Base-by-base conservation (phyloP, 495 filamentous ascomycete species). In the Lasiosphaeris hirsuta region DNA sequence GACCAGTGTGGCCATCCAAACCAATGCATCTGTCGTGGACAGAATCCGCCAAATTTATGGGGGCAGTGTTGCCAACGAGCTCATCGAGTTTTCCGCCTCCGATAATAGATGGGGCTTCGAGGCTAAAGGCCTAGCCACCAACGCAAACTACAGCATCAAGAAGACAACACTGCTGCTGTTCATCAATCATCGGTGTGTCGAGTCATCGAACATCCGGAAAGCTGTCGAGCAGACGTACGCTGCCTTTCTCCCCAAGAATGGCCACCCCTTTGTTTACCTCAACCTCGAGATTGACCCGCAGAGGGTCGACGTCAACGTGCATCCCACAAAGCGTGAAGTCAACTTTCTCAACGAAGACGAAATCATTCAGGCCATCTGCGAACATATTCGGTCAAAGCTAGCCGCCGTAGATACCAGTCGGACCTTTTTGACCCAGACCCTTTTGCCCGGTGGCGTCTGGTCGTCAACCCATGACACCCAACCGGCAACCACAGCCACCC, bases 321-420 rank as follows among this genome's bases (percentile, higher is more conserved):
- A 99, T 68, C 95, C 95, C 4, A 97, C 95, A 2, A 99, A 99
- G 69, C 82, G 93, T 49, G 95, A 99, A 69, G 95, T 99, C 33
- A 96, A 97, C 67, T 97, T 99, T 68, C 80, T 99, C 4, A 96
- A 97, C 60, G 95, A 99, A 68, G 95, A 97, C 62, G 94, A 97
- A 62, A 96, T 97, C 52, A 88, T 96, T 57, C 90, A 96, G 64
- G 83, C 80, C 45, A 86, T 99, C 33, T 96, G 91, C 73, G 81
- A 85, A 57, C 86, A 90, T 49, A 86, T 97, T 48, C 83, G 89
- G 44, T 78, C 83, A 10, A 88, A 89, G 57, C 79, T 99, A 5
- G 86, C 90, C 3, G 86, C 90, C 56, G 92, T 97, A 17, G 95
- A 99, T 74, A 90, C 90, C 10, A 97, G 95, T 68, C 83, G 95